Percentiles rank a stretch among this genome's conserved stretches.
These are phyloP conservation scores for Aphanomyces euteiches DNA, from an alignment of 352 stramenopile species.

Conservation along the genomic window DNA sequence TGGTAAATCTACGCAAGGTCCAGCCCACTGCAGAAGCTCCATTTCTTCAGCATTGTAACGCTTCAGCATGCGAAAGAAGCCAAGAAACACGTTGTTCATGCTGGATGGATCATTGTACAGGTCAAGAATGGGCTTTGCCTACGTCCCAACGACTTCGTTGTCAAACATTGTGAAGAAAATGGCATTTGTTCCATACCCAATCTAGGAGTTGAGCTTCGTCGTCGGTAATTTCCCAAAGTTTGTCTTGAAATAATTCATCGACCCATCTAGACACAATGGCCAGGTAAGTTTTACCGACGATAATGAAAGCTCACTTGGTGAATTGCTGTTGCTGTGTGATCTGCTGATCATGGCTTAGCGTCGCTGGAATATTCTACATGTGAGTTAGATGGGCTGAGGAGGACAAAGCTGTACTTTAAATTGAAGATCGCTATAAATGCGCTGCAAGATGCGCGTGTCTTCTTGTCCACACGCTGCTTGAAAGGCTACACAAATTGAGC, in stretches of 20 bases:
- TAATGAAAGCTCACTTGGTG: neutral
- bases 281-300: too few species aligned
- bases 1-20: constrained; percentile 61
- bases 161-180: too few species aligned
- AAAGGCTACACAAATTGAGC: neutral
- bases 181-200: too few species aligned
- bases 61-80: neutral
- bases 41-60: constrained; percentile 31
- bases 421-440: constrained; percentile 12
- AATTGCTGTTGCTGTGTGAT: neutral
- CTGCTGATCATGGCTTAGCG: neutral
- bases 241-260: too few species aligned
- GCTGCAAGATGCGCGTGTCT: neutral
- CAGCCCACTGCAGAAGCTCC: constrained; percentile 43
- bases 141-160: neutral
- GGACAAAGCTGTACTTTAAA: constrained; percentile 10
- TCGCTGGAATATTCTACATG: neutral
- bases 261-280: too few species aligned
- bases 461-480: constrained; percentile 6
- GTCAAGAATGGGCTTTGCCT: neutral
- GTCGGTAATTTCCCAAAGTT: too few species aligned
- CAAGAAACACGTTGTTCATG: neutral
- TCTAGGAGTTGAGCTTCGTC: too few species aligned
- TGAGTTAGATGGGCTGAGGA: too few species aligned
- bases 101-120: constrained; percentile 11